Conservation (phyloP, 1,284 basidiomycete species). For the Lentinula novae-zelandiae region DNA sequence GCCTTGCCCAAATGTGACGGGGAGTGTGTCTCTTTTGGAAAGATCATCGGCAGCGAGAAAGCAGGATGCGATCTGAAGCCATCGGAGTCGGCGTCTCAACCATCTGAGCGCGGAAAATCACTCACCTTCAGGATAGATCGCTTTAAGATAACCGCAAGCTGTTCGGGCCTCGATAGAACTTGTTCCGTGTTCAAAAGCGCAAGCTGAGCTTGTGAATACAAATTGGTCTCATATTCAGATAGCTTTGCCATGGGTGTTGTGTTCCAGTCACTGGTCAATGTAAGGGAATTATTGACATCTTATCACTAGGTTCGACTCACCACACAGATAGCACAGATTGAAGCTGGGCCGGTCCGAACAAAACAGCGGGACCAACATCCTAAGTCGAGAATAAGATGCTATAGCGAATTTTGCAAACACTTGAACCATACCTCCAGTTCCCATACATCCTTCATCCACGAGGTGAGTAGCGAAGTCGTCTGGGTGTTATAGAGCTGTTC, state of each 20-base stretch:
- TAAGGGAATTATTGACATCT: slow-evolving; percentile 4
- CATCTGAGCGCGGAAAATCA: background rate
- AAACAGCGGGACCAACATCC: background rate
- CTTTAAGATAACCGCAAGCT: slow-evolving; percentile 36
- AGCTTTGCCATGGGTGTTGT: slow-evolving; percentile 26
- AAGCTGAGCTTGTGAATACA: slow-evolving; percentile 33
- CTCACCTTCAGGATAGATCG: slow-evolving; percentile 38
- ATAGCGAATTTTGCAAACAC: background rate
- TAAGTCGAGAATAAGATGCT: background rate
- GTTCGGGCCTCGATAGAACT: slow-evolving; percentile 31
- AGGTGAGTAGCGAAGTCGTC: background rate
- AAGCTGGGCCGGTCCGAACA: slow-evolving; percentile 25
- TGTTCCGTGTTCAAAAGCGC: slow-evolving; percentile 34
- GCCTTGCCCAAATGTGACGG: background rate
- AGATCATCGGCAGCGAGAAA: slow-evolving; percentile 26
- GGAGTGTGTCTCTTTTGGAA: background rate
- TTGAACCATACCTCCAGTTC: background rate
- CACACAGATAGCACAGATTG: slow-evolving; percentile 31
- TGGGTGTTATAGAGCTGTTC: background rate
- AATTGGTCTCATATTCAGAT: slow-evolving; percentile 28
- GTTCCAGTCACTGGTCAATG: slow-evolving; percentile 30
- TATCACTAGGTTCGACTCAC: slow-evolving; percentile 21
- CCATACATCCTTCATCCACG: slow-evolving; percentile 6
- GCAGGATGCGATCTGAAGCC: slow-evolving; percentile 33
- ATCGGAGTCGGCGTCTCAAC: background rate